Conservation (phyloP, 177 flowering plant genomes). For the Vitis hybrid region DNA sequence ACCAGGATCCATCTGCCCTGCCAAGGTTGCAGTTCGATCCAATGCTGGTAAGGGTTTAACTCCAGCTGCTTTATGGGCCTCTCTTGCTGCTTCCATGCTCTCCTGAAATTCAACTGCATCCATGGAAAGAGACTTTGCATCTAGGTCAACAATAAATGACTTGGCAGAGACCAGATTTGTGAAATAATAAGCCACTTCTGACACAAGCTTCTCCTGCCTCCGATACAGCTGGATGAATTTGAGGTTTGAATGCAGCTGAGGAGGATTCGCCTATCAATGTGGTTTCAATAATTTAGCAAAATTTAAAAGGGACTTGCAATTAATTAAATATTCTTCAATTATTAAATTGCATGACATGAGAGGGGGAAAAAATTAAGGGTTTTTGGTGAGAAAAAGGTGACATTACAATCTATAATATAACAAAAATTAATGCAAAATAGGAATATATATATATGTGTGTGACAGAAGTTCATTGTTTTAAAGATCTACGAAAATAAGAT, state of each 20-base stretch:
- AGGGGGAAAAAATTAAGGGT: too few species aligned
- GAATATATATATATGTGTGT: too few species aligned
- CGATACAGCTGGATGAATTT: slow-evolving; percentile 47
- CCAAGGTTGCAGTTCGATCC: slow-evolving; percentile 5
- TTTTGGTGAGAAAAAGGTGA: too few species aligned
- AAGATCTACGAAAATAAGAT: too few species aligned
- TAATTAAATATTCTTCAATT: too few species aligned
- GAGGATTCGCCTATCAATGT: slow-evolving; percentile 55
- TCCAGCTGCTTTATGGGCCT: slow-evolving; percentile 14
- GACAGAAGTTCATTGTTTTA: too few species aligned
- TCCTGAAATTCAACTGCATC: slow-evolving; percentile 45
- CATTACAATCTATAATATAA: too few species aligned
- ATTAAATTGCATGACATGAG: too few species aligned
- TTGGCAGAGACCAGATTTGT: slow-evolving; percentile 53
- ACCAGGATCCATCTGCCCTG: slow-evolving; percentile 10
- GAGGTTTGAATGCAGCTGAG: slow-evolving; percentile 55
- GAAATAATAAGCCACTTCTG: slow-evolving; percentile 52
- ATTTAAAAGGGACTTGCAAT: too few species aligned
- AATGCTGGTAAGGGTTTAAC: slow-evolving; percentile 8
- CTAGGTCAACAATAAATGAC: slow-evolving; percentile 39
- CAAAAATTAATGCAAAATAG: too few species aligned
- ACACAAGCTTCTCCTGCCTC: slow-evolving; percentile 43
- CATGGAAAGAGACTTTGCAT: slow-evolving; percentile 49
- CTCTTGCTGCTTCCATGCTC: slow-evolving; percentile 42
- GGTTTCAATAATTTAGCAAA: not conserved